A percentile compares a stretch with the other conserved stretches of the same genome.
Evolutionary conservation across 1,284 basidiomycete species (phyloP).

Genomic region (Gomphus bonarii): DNA sequence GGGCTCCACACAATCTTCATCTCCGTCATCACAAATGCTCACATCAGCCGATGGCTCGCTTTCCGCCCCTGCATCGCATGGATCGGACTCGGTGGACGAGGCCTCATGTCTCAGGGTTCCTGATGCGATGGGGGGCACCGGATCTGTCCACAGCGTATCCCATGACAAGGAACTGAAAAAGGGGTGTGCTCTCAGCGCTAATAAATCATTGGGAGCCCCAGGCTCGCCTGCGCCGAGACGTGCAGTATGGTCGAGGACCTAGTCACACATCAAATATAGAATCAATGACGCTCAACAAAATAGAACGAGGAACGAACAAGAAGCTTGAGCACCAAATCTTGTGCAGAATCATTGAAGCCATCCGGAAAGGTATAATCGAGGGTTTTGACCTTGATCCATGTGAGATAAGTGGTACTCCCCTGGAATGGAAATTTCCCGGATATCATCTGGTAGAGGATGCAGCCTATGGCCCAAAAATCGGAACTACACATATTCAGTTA

Average conservation of each 20-base stretch:
- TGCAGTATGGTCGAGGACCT: conserved; percentile 62
- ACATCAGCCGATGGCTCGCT: conserved; percentile 40
- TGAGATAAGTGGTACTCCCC: conserved; percentile 76
- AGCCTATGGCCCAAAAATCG: conserved; percentile 97
- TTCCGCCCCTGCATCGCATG: conserved; percentile 37
- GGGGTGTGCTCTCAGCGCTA: conserved; percentile 59
- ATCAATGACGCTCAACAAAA: neutral
- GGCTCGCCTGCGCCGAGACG: conserved; percentile 57
- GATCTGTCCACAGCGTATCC: conserved; percentile 62
- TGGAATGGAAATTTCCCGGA: conserved; percentile 89
- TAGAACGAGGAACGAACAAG: conserved; percentile 33
- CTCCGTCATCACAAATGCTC: conserved; percentile 16
- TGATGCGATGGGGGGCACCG: conserved; percentile 40
- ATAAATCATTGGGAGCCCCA: conserved; percentile 37
- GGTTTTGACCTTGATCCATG: conserved; percentile 70
- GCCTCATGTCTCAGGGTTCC: conserved; percentile 37
- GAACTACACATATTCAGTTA: conserved; percentile 42
- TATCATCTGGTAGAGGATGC: conserved; percentile 95
- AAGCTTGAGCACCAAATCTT: conserved; percentile 55
- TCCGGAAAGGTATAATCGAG: conserved; percentile 67
- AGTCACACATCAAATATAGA: conserved; percentile 8
- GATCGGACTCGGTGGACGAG: conserved; percentile 21
- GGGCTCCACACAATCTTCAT: conserved; percentile 28
- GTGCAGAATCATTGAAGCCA: conserved; percentile 57
- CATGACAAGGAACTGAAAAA: conserved; percentile 71